A percentile compares a stretch with the other conserved stretches of the same genome.
phyloP scores from a whole-genome alignment of 495 filamentous ascomycete genomes.

The Eremomyces bilateralis region DNA sequence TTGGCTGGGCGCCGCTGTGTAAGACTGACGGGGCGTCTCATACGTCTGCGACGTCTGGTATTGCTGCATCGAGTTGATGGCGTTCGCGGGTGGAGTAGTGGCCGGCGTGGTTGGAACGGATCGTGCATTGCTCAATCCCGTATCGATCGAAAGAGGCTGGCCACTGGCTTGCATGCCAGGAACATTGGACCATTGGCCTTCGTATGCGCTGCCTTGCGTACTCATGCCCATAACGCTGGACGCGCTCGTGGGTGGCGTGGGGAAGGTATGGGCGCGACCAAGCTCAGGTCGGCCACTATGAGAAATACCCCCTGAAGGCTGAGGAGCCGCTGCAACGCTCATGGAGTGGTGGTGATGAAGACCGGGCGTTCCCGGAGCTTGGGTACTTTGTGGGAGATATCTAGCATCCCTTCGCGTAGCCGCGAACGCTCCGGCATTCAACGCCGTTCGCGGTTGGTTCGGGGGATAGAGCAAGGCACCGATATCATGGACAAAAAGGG shows the following conservation, averaged over 20 bases:
- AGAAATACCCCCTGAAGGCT: no score
- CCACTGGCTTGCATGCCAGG: constrained; percentile 41
- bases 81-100: constrained; percentile 69
- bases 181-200: constrained; percentile 52
- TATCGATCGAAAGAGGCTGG: constrained; percentile 72
- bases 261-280: constrained; percentile 74
- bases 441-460: constrained; percentile 49
- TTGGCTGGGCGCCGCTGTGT: constrained; percentile 48
- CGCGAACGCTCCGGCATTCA: constrained; percentile 55
- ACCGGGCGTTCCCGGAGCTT: constrained; percentile 43
- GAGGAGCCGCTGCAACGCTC: constrained; percentile 39
- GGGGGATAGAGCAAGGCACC: constrained; percentile 81
- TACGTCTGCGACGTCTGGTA: constrained; percentile 54
- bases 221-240: constrained; percentile 74
- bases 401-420: constrained; percentile 38
- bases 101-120: constrained; percentile 89
- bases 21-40: constrained; percentile 58
- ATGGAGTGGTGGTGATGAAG: constrained; percentile 62
- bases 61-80: constrained; percentile 51
- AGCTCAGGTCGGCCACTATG: constrained; percentile 47
- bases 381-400: constrained; percentile 30
- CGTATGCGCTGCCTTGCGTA: constrained; percentile 44
- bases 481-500: constrained; percentile 94
- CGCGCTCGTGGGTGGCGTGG: constrained; percentile 81
- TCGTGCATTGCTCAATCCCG: constrained; percentile 52